phyloP scores from a whole-genome alignment of 441 rosid species.

The Erodium texanum region DNA sequence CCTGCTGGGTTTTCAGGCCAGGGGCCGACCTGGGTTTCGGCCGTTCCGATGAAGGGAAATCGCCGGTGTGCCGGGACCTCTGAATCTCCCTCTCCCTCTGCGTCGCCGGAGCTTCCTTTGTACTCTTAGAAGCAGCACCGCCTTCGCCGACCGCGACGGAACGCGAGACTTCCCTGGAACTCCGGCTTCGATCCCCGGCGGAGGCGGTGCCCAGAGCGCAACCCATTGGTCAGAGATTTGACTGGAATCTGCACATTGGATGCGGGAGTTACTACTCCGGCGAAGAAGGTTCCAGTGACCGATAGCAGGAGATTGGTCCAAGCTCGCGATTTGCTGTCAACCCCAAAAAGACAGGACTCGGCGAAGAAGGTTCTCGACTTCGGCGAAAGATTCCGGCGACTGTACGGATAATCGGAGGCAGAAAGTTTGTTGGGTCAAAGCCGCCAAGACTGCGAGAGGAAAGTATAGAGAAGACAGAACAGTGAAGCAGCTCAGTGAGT shows the following conservation, averaged over 20 bases:
- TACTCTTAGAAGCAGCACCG: too few relatives aligned
- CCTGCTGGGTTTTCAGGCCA: constrained; percentile 33
- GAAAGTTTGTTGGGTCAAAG: not conserved
- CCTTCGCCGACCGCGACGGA: constrained; percentile 21
- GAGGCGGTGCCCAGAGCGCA: constrained; percentile 44
- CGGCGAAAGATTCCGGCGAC: too few relatives aligned
- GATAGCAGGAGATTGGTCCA: too few relatives aligned
- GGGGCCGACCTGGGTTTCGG: constrained; percentile 22
- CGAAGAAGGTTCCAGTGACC: too few relatives aligned
- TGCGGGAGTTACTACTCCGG: too few relatives aligned
- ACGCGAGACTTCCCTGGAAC: constrained; percentile 10
- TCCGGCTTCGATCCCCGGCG: constrained; percentile 6
- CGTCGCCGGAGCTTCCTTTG: constrained; percentile 15
- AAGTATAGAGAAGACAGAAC: not conserved
- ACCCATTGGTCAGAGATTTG: constrained; percentile 35
- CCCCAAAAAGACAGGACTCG: not conserved
- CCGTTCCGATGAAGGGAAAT: constrained; percentile 15
- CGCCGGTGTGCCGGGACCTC: constrained; percentile 20
- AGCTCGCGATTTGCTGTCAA: too few relatives aligned
- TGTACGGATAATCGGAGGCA: not conserved
- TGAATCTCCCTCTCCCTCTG: constrained; percentile 20
- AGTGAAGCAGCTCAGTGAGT: too few relatives aligned
- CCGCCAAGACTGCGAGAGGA: too few relatives aligned
- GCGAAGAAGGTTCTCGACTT: not conserved
- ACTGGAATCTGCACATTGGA: constrained; percentile 10